Evolutionary conservation across 768 basidiomycete species (phyloP), one percentile per base, ranked within the genome.

Genomic region (Tubosaeta brunneosetosa): DNA sequence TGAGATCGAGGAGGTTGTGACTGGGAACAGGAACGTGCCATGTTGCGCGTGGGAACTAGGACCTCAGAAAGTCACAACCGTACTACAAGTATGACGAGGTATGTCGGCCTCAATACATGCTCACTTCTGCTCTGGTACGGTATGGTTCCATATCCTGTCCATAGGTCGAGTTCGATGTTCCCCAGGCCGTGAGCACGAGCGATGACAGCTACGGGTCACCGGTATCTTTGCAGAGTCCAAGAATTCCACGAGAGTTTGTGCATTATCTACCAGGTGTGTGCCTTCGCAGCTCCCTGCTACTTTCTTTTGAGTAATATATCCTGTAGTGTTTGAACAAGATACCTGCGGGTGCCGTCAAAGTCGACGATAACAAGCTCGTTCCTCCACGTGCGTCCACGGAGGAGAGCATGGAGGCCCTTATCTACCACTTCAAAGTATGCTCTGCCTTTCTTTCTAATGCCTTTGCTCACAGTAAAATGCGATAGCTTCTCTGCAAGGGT

Each of bases 161-260:
- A 29, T 36, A 90, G 86, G 94, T 97, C 61, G 95, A 98, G 63
- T 98, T 98, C 63, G 94, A 98, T 58, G 74, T 99, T 47, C 95
- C n/a, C n/a, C n/a, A n/a, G n/a, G n/a, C 95, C n/a, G 85, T 98
- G 31, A 95, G 95, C 52, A 86, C 84, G 78, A 92, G 94, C 58
- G 95, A 95, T 36, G 95, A 99, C 67, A 97, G 94, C 74, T 99
- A 94, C 66, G 94, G n/a, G n/a, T n/a, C n/a, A 97, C 73, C 88
- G 95, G 42, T 98, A 98, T 71, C 77, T 97, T 38, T 97, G 94
- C 70, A 88, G 95, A 73, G 90, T 98, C 8, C 94, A 99, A 69
- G 95, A 99, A 71, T 95, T 98, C 88, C 80, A 95, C 61, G 94
- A 99, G 75, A 89, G 86, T 52, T 73, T 99, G 61, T 78, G 82